phyloP scores from a whole-genome alignment of 306 rosid genomes.

The Chamaecrista fasciculata region DNA sequence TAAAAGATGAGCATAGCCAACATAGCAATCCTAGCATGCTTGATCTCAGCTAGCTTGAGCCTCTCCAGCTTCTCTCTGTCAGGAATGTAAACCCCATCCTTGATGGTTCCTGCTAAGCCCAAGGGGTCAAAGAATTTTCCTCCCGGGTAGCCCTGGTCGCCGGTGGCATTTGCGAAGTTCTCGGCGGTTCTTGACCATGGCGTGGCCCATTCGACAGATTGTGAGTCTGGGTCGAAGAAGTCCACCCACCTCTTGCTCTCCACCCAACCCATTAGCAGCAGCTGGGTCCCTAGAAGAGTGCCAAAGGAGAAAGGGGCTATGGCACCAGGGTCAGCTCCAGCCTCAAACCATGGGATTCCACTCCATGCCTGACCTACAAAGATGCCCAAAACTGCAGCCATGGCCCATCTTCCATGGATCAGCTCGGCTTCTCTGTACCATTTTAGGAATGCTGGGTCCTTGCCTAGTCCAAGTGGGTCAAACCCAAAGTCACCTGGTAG shows the following conservation, averaged over 20 bases:
- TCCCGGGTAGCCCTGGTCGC: slow-evolving; percentile 95
- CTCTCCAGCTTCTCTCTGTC: slow-evolving; percentile 70
- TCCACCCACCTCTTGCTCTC: slow-evolving; percentile 99
- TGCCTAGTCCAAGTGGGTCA: slow-evolving; percentile 93
- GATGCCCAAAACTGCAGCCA: slow-evolving; percentile 92
- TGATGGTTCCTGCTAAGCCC: slow-evolving; percentile 59
- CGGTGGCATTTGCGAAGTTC: slow-evolving; percentile 80
- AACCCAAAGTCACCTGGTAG: slow-evolving; percentile 97
- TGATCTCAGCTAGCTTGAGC: slow-evolving; percentile 87
- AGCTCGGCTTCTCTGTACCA: slow-evolving; percentile 99
- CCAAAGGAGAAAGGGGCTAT: slow-evolving; percentile 98
- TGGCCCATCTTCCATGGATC: slow-evolving; percentile 98
- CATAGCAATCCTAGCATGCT: slow-evolving; percentile 94
- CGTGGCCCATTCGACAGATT: slow-evolving; percentile 94
- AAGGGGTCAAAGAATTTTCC: slow-evolving; percentile 95
- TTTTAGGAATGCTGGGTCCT: slow-evolving; percentile 86
- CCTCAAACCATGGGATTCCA: slow-evolving; percentile 94
- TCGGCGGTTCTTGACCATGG: slow-evolving; percentile 95
- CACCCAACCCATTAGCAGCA: slow-evolving; percentile 97
- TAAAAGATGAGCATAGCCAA: slow-evolving; percentile 92
- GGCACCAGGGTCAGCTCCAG: slow-evolving; percentile 90
- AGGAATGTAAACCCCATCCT: slow-evolving; percentile 60
- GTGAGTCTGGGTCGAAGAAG: slow-evolving; percentile 96
- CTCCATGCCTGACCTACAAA: slow-evolving; percentile 98
- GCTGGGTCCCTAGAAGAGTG: slow-evolving; percentile 81